Percentiles rank a stretch among this genome's conserved stretches.
phyloP scores from a whole-genome alignment of 2,329 filamentous ascomycete species.

The Clonostachys chloroleuca region DNA sequence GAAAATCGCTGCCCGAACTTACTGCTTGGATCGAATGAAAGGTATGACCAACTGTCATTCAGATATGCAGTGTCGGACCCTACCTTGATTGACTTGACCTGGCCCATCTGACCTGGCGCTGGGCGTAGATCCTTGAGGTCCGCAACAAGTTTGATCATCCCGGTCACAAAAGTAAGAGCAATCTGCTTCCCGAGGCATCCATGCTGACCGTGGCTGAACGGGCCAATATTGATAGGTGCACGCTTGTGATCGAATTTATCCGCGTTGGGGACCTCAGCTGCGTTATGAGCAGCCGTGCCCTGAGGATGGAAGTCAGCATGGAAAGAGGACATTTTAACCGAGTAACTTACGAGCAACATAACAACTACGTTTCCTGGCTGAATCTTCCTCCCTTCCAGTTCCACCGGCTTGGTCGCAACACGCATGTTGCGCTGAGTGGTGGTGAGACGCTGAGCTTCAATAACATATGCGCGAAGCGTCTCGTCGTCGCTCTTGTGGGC shows the following conservation, averaged over 20 bases:
- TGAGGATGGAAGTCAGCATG: conserved; percentile 10
- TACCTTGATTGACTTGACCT: conserved; percentile 35
- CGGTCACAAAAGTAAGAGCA: conserved; percentile 30
- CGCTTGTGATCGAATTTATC: conserved; percentile 36
- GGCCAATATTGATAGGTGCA: conserved; percentile 28
- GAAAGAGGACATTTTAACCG: fast-evolving
- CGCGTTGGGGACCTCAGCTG: conserved; percentile 25
- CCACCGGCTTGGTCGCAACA: conserved; percentile 20
- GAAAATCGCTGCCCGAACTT: no score
- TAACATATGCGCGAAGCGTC: conserved; percentile 26
- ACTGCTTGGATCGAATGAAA: conserved; percentile 39
- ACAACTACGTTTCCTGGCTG: conserved; percentile 33
- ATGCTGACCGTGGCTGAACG: conserved; percentile 41
- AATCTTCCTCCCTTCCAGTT: conserved; percentile 29
- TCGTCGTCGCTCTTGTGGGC: conserved; percentile 25
- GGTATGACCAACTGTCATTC: conserved; percentile 42
- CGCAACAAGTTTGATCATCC: conserved; percentile 34
- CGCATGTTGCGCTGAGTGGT: conserved; percentile 31
- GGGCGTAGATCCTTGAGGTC: conserved; percentile 37
- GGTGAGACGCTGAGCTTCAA: conserved; percentile 33
- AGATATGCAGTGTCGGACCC: conserved; percentile 34
- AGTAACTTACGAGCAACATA: conserved; percentile 27
- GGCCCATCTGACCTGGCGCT: conserved; percentile 38
- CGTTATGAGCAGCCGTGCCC: conserved; percentile 31
- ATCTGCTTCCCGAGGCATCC: conserved; percentile 37